Percentiles rank a stretch among this genome's conserved stretches.
Conservation (phyloP, 2,329 filamentous ascomycete genomes). For the Phialocephala subalpina region DNA sequence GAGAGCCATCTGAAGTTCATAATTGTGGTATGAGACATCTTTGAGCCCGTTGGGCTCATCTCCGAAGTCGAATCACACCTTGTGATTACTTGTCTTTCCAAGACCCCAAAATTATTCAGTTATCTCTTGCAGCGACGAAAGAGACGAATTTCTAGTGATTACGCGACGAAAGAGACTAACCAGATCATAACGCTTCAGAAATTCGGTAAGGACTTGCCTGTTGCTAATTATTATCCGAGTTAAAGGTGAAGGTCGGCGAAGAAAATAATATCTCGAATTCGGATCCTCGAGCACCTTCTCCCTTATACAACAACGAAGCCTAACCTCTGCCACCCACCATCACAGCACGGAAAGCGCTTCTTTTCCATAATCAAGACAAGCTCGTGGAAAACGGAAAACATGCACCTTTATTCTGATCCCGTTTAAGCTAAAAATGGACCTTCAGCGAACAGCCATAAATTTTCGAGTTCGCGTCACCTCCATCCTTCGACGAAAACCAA, state of each 20-base stretch:
- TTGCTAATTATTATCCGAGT: not conserved
- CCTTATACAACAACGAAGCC: too few species aligned
- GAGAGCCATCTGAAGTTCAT: not conserved
- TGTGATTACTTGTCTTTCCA: not conserved
- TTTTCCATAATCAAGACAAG: too few species aligned
- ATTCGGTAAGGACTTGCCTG: not conserved
- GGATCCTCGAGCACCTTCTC: too few species aligned
- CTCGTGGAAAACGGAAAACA: too few species aligned
- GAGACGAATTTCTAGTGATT: not conserved
- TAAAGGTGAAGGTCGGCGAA: too few species aligned
- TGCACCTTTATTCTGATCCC: too few species aligned
- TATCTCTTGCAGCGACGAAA: not conserved
- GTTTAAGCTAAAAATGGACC: not conserved
- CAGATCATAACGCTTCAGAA: not conserved
- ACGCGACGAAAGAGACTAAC: not conserved
- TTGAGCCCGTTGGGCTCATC: not conserved
- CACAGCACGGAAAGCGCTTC: too few species aligned
- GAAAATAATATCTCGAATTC: too few species aligned
- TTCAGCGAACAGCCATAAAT: constrained; percentile 4
- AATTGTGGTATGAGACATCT: not conserved
- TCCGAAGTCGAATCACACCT: not conserved
- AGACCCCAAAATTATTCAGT: not conserved
- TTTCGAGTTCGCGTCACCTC: not conserved
- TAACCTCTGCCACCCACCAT: too few species aligned
- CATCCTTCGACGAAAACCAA: not conserved